These are phyloP conservation scores for Leccinum sublutescens DNA, from an alignment of 768 basidiomycete genomes.

Conservation along the genomic window DNA sequence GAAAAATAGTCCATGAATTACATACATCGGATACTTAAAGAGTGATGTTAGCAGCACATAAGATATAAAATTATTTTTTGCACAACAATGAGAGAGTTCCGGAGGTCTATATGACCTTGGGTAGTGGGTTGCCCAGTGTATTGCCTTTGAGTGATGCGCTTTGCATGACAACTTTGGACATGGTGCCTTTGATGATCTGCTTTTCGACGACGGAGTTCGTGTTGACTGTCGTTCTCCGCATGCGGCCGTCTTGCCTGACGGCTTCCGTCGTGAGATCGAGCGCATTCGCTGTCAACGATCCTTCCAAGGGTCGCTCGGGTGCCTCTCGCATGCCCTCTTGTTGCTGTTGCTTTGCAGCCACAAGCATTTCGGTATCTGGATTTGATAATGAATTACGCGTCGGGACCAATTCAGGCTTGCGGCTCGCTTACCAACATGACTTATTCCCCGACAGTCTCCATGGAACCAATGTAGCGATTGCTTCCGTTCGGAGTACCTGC, in stretches of 20 bases:
- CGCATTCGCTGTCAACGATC: constrained; percentile 31
- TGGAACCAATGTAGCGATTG: constrained; percentile 60
- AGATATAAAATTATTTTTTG: constrained; percentile 19
- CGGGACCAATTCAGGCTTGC: neutral
- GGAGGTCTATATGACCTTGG: constrained; percentile 12
- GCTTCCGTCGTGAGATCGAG: constrained; percentile 40
- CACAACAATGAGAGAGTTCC: neutral
- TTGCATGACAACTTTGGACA: constrained; percentile 49
- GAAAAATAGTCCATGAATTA: constrained; percentile 4
- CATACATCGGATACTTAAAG: constrained; percentile 13
- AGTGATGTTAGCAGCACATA: constrained; percentile 8
- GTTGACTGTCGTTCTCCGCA: constrained; percentile 39
- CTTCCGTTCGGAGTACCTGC: constrained; percentile 58
- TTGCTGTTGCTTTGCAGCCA: constrained; percentile 19
- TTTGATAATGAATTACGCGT: constrained; percentile 4
- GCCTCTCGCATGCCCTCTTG: constrained; percentile 15
- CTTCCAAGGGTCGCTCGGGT: constrained; percentile 26
- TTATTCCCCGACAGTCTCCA: constrained; percentile 52
- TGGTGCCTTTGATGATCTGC: constrained; percentile 51
- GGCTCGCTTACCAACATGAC: constrained; percentile 47
- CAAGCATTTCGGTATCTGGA: constrained; percentile 25
- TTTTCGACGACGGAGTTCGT: constrained; percentile 47
- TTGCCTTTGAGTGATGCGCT: constrained; percentile 14
- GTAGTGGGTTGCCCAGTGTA: constrained; percentile 9
- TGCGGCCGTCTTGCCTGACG: constrained; percentile 38